Evolutionary conservation across 768 basidiomycete genomes (phyloP).

Genomic region (Rhizopogon rudus): DNA sequence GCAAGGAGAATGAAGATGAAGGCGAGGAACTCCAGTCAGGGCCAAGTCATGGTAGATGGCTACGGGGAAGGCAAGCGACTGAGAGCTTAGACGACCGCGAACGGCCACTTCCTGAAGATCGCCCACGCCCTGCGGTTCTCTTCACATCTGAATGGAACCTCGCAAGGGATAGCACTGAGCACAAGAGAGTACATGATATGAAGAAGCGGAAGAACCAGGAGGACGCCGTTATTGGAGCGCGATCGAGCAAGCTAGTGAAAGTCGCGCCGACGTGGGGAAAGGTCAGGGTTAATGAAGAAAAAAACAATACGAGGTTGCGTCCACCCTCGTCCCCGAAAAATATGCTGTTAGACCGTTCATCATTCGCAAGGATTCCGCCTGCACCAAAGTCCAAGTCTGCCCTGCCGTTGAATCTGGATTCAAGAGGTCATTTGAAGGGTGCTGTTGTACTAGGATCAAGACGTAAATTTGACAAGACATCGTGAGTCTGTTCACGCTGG

Average conservation of each 20-base stretch:
- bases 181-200: slow-evolving; percentile 3
- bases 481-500: slow-evolving; percentile 9
- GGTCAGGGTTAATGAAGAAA: slow-evolving; percentile 11
- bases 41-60: slow-evolving; percentile 8
- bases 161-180: background rate
- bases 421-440: slow-evolving; percentile 18
- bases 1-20: slow-evolving; percentile 18
- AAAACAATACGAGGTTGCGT: background rate
- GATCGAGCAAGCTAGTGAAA: slow-evolving; percentile 7
- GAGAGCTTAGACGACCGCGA: background rate
- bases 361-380: background rate
- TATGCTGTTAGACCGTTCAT: background rate
- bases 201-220: slow-evolving; percentile 5
- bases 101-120: slow-evolving; percentile 3
- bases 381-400: background rate
- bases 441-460: slow-evolving; percentile 21
- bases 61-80: background rate
- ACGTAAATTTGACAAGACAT: slow-evolving; percentile 27
- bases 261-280: slow-evolving; percentile 14
- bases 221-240: slow-evolving; percentile 6
- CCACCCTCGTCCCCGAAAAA: background rate
- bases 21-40: background rate
- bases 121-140: background rate
- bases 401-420: slow-evolving; percentile 17
- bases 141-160: background rate